Conservation (phyloP, 768 basidiomycete genomes). For the Psilocybe sp. region DNA sequence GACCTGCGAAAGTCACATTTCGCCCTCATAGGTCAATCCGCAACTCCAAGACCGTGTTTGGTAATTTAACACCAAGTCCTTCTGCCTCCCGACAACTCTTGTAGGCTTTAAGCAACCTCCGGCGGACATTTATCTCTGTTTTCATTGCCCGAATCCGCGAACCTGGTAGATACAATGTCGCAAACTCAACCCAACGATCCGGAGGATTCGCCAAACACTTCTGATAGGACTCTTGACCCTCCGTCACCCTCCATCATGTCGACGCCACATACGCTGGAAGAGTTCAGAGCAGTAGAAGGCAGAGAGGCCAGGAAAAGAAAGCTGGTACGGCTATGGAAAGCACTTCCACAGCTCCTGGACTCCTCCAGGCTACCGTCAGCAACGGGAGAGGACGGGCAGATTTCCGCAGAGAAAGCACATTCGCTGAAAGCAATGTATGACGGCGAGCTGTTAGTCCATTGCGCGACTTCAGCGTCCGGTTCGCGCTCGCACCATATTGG, state of each 20-base stretch:
- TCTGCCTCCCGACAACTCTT: too few species aligned
- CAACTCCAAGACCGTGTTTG: too few species aligned
- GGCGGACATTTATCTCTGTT: too few species aligned
- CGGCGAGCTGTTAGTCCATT: slow-evolving; percentile 64
- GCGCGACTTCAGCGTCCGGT: slow-evolving; percentile 38
- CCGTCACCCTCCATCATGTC: slow-evolving; percentile 44
- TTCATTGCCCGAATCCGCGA: too few species aligned
- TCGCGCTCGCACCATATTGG: slow-evolving; percentile 45
- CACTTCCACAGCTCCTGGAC: slow-evolving; percentile 37
- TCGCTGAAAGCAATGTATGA: slow-evolving; percentile 70
- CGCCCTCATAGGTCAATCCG: slow-evolving; percentile 1
- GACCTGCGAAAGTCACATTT: slow-evolving; percentile 10
- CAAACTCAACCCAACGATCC: not conserved
- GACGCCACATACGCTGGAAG: slow-evolving; percentile 50
- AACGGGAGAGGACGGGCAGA: slow-evolving; percentile 6
- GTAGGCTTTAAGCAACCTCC: too few species aligned
- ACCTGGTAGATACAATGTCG: too few species aligned
- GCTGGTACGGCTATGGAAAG: slow-evolving; percentile 62
- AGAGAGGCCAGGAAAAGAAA: slow-evolving; percentile 56
- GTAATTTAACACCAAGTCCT: too few species aligned
- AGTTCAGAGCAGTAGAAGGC: slow-evolving; percentile 66
- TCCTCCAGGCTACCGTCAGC: slow-evolving; percentile 8
- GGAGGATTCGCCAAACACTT: slow-evolving; percentile 42
- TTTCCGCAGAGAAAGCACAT: slow-evolving; percentile 63
- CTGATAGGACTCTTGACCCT: slow-evolving; percentile 56